A percentile compares a stretch with the other conserved stretches of the same genome.
phyloP scores from a whole-genome alignment of 768 basidiomycete genomes.

The Neoboletus magnificus region DNA sequence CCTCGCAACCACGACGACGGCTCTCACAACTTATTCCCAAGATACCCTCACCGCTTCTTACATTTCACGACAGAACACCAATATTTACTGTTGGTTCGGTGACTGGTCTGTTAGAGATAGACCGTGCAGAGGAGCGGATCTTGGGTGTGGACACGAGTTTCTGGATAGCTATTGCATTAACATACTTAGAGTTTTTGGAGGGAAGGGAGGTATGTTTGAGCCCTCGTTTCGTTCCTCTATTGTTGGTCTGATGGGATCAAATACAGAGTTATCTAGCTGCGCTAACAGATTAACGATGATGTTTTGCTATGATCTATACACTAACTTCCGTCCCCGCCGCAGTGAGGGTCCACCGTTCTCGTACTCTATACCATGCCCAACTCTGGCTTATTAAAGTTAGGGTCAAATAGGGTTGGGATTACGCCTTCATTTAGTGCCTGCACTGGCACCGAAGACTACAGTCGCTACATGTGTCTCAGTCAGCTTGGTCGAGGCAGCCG shows the following conservation, averaged over 20 bases:
- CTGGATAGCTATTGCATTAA: conserved; percentile 71
- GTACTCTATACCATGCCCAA: too few relatives aligned
- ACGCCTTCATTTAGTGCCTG: too few relatives aligned
- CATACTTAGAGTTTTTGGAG: conserved; percentile 73
- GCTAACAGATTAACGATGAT: conserved; percentile 36
- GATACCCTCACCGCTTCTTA: conserved; percentile 48
- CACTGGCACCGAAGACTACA: too few relatives aligned
- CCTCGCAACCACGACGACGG: conserved; percentile 21
- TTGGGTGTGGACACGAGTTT: conserved; percentile 75
- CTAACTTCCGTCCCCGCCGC: too few relatives aligned
- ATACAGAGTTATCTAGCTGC: conserved; percentile 57
- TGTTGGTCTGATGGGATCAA: neutral
- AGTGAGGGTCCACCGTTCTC: too few relatives aligned
- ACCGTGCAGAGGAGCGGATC: conserved; percentile 49
- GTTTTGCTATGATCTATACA: conserved; percentile 9
- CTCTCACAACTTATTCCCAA: conserved; percentile 22
- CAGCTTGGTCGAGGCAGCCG: too few relatives aligned
- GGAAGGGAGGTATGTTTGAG: conserved; percentile 64
- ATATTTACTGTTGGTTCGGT: conserved; percentile 54
- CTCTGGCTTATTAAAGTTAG: too few relatives aligned
- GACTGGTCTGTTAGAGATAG: conserved; percentile 63
- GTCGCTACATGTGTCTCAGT: too few relatives aligned
- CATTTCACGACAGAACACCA: conserved; percentile 72
- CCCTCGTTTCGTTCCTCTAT: neutral
- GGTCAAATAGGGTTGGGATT: too few relatives aligned